Evolutionary conservation across 768 basidiomycete genomes (phyloP).

Genomic region (Russula sp.): DNA sequence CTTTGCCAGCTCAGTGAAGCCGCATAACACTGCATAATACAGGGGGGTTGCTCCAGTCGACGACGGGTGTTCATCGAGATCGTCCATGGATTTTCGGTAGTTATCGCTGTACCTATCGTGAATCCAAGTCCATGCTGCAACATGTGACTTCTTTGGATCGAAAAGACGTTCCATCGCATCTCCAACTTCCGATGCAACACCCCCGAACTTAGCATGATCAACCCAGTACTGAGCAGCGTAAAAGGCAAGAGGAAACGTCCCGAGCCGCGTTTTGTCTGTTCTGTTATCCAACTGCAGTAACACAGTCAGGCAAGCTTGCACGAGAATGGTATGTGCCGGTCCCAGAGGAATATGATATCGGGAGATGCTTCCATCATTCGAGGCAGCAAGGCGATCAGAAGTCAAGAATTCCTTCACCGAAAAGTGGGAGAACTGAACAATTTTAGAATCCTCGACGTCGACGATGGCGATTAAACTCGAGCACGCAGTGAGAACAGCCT

Average conservation of each 20-base stretch:
- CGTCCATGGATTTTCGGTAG: neutral
- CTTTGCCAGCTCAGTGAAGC: neutral
- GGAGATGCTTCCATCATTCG: neutral
- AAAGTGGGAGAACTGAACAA: neutral
- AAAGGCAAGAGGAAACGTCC: neutral
- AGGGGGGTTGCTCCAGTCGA: neutral
- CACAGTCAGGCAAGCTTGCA: neutral
- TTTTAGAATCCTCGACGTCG: neutral
- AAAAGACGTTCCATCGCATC: neutral
- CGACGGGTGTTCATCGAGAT: neutral
- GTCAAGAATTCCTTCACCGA: neutral
- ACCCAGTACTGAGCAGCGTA: neutral
- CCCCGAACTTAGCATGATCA: neutral
- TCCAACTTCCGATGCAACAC: neutral
- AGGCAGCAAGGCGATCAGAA: neutral
- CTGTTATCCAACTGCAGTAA: neutral
- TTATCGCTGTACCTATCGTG: neutral
- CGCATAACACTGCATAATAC: neutral
- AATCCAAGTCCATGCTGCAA: neutral
- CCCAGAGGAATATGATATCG: neutral
- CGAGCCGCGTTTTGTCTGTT: neutral
- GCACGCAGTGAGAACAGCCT: neutral
- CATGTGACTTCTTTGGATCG: neutral
- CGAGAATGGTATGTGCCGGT: neutral
- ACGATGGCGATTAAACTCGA: neutral